Conservation (phyloP, 1,284 basidiomycete species). For the Kwoniella shivajii region DNA sequence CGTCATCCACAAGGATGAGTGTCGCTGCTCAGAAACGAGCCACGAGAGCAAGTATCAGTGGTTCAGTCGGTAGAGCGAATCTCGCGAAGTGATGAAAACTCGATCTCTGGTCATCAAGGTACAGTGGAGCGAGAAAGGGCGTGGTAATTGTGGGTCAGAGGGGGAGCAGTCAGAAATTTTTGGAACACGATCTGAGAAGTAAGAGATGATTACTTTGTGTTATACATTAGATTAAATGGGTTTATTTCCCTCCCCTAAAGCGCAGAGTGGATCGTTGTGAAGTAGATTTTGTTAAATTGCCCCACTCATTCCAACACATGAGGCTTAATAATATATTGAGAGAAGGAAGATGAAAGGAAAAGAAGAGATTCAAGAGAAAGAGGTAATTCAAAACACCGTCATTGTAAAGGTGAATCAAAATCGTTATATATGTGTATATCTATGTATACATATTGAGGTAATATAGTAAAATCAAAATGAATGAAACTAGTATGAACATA, state of each 20-base stretch:
- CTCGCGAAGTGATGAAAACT: not conserved
- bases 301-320: no score
- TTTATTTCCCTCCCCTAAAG: no score
- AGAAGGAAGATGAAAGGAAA: not conserved
- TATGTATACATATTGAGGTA: not conserved
- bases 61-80: not conserved
- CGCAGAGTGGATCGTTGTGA: not conserved
- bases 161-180: not conserved
- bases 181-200: not conserved
- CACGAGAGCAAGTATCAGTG: conserved; percentile 27
- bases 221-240: not conserved
- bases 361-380: not conserved
- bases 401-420: conserved; percentile 15
- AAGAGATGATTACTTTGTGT: not conserved
- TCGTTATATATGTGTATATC: not conserved
- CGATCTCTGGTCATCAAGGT: not conserved
- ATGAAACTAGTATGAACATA: no score
- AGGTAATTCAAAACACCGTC: conserved; percentile 8
- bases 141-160: not conserved
- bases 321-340: not conserved
- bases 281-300: no score
- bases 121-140: not conserved
- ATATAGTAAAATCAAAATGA: not conserved
- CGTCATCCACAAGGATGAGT: conserved; percentile 9
- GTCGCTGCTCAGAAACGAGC: conserved; percentile 16